Conservation (phyloP, 805 yeast genomes). For the Saturnispora quitensis region DNA sequence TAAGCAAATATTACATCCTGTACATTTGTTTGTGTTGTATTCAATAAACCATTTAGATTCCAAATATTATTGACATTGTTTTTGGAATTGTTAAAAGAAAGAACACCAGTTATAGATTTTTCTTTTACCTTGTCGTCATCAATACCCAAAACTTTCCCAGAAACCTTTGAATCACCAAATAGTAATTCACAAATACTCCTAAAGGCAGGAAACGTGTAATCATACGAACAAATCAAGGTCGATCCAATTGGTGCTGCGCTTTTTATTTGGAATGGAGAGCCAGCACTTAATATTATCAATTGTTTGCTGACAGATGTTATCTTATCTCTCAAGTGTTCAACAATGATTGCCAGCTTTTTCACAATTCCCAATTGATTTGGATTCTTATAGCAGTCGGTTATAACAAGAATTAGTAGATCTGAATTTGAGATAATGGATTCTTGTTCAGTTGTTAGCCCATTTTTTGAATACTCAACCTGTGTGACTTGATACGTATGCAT, state of each 20-base stretch:
- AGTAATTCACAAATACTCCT: conserved; percentile 40
- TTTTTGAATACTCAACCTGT: conserved; percentile 51
- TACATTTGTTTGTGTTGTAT: conserved; percentile 3
- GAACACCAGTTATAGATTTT: background rate
- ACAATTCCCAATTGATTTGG: conserved; percentile 55
- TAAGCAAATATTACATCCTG: background rate
- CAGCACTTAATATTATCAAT: conserved; percentile 48
- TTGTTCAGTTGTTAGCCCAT: conserved; percentile 46
- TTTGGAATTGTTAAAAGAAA: background rate
- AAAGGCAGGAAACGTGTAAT: conserved; percentile 45
- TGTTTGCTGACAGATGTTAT: conserved; percentile 32
- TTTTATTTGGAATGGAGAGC: conserved; percentile 54
- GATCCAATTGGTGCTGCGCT: conserved; percentile 46
- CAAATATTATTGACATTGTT: background rate
- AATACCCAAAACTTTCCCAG: conserved; percentile 46
- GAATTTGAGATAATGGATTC: conserved; percentile 44
- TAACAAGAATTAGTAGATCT: conserved; percentile 41
- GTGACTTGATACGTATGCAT: conserved; percentile 34
- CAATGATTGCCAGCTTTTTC: conserved; percentile 40
- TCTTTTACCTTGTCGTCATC: background rate
- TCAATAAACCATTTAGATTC: conserved; percentile 8
- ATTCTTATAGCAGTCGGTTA: conserved; percentile 49
- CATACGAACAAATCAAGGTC: conserved; percentile 52
- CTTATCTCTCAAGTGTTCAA: conserved; percentile 7
- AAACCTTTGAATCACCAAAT: conserved; percentile 44